phyloP scores from a whole-genome alignment of 345 rosid species.

The Dovyalis caffra region DNA sequence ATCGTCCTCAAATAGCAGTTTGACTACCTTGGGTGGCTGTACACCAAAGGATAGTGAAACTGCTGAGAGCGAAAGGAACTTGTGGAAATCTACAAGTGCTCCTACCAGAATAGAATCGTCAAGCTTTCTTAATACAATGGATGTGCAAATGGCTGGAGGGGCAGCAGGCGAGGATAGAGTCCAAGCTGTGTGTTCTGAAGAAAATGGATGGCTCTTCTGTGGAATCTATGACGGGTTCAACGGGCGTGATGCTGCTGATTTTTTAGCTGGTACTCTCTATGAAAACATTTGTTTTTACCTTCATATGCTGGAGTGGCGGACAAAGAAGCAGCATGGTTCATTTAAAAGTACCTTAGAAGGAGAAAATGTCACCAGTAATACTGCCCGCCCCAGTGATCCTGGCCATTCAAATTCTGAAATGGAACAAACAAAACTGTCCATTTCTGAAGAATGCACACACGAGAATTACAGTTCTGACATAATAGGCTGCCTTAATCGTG shows the following conservation, averaged over 20 bases:
- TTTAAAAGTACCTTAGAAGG: not conserved
- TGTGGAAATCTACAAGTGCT: not conserved
- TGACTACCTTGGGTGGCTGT: not conserved
- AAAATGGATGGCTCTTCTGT: conserved; percentile 1
- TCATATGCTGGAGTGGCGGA: not conserved
- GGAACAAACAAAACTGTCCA: not conserved
- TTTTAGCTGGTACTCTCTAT: conserved; percentile 1
- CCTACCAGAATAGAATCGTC: not conserved
- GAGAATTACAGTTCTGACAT: not conserved
- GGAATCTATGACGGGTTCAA: conserved; percentile 7
- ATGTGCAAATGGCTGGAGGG: conserved; percentile 8
- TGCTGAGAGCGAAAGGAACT: not conserved
- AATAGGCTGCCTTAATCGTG: not conserved
- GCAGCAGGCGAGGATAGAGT: conserved; percentile 9
- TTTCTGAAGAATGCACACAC: not conserved
- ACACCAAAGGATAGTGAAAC: not conserved
- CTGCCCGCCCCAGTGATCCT: not conserved
- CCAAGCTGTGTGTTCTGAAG: conserved; percentile 9
- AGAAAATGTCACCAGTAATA: not conserved
- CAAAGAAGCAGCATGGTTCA: not conserved
- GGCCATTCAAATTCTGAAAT: not conserved
- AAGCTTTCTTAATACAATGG: not conserved
- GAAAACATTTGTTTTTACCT: conserved; percentile 1
- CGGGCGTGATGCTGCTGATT: conserved; percentile 7
- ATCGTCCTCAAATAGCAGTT: conserved; percentile 3